These are phyloP conservation scores for Pestalotiopsis sp. DNA, from an alignment of 2,329 filamentous ascomycete species.

Conservation along the genomic window DNA sequence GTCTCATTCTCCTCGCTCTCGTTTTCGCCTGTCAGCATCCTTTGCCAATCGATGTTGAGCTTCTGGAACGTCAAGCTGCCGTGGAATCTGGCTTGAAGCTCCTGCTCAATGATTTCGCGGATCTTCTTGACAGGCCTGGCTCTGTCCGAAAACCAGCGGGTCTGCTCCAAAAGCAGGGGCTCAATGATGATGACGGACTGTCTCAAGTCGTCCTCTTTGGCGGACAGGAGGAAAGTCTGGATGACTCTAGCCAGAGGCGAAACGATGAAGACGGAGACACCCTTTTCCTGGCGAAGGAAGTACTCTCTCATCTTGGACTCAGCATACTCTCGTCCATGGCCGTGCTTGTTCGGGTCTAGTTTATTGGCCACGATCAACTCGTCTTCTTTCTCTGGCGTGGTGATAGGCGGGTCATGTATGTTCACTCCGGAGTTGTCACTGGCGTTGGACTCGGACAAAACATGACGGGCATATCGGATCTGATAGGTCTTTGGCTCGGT, in stretches of 20 bases:
- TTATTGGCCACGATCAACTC: not conserved
- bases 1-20: not conserved
- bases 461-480: conserved; percentile 14
- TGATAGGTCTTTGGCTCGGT: not conserved
- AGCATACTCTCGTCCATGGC: not conserved
- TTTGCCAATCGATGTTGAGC: conserved; percentile 6
- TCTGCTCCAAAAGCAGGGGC: conserved; percentile 15
- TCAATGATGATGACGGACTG: conserved; percentile 1
- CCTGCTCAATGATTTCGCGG: not conserved
- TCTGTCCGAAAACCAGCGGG: conserved; percentile 16
- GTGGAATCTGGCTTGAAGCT: not conserved
- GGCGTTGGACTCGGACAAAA: conserved; percentile 14
- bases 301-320: not conserved
- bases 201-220: not conserved
- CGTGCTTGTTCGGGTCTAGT: not conserved
- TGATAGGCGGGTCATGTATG: conserved; percentile 9
- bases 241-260: conserved; percentile 12
- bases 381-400: not conserved
- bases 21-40: not conserved
- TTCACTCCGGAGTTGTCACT: conserved; percentile 5
- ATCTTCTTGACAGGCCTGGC: not conserved
- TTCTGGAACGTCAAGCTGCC: not conserved
- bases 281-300: not conserved
- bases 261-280: conserved; percentile 2
- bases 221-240: conserved; percentile 12